Evolutionary conservation across 371 early-diverging fungal species (phyloP).

Genomic region (Mucor irregularis): DNA sequence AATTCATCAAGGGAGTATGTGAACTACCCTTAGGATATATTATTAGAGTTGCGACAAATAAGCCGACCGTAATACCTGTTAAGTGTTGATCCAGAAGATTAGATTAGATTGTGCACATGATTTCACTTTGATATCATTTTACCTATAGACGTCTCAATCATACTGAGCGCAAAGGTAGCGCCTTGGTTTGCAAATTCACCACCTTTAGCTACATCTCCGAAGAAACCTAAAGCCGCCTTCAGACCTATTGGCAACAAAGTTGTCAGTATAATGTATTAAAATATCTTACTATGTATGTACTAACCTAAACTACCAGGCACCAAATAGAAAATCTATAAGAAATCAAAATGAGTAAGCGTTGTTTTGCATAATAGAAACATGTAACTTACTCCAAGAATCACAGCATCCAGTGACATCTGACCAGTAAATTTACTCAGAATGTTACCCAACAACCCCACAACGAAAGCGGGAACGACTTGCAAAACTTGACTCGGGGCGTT

Average conservation of each 20-base stretch:
- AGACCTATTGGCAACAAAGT: constrained; percentile 24
- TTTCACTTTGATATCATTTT: background rate
- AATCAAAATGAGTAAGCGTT: background rate
- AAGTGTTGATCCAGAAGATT: background rate
- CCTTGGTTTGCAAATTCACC: constrained; percentile 47
- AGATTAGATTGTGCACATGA: background rate
- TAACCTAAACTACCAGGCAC: constrained; percentile 63
- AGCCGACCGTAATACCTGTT: constrained; percentile 57
- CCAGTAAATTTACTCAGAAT: constrained; percentile 54
- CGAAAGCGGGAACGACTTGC: constrained; percentile 56
- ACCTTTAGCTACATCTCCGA: constrained; percentile 22
- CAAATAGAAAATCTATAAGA: constrained; percentile 38
- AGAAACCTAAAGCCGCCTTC: constrained; percentile 51
- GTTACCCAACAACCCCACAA: constrained; percentile 57
- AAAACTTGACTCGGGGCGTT: constrained; percentile 49
- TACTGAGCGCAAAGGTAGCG: constrained; percentile 49
- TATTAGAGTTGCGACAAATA: constrained; percentile 57
- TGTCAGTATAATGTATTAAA: background rate
- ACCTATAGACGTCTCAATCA: constrained; percentile 48
- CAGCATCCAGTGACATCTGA: constrained; percentile 57
- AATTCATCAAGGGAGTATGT: constrained; percentile 63
- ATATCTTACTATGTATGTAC: too few species aligned
- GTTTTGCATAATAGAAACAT: background rate
- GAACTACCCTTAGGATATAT: constrained; percentile 59
- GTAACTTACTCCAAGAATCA: constrained; percentile 49